Percentiles rank a stretch among this genome's conserved stretches.
Conservation (phyloP, 176 grass and related monocot genomes). For the Carex pumila region DNA sequence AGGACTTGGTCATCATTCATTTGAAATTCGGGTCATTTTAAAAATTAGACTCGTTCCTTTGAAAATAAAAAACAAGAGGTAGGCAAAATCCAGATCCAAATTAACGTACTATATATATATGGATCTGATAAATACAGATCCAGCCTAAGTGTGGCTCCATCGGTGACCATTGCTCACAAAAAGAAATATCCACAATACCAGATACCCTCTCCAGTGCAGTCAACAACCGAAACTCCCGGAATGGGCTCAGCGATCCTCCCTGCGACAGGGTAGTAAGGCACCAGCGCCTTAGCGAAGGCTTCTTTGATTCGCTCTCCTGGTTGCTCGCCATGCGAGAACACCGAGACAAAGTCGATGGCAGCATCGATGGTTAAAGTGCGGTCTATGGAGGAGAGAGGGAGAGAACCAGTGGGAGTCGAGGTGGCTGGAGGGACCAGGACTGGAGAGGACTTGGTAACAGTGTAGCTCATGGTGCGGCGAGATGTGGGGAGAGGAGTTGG, state of each 20-base stretch:
- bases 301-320: background rate
- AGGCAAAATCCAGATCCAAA: too few species aligned
- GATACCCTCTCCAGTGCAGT: slow-evolving; percentile 29
- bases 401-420: slow-evolving; percentile 6
- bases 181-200: background rate
- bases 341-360: slow-evolving; percentile 29
- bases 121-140: too few species aligned
- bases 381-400: slow-evolving; percentile 44
- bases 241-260: slow-evolving; percentile 16
- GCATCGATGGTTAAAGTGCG: background rate
- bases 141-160: too few species aligned
- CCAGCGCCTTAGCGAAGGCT: slow-evolving; percentile 29
- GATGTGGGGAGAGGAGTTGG: background rate
- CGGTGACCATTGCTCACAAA: background rate
- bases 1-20: too few species aligned
- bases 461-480: background rate
- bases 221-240: slow-evolving; percentile 2
- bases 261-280: slow-evolving; percentile 35
- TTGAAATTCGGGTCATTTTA: too few species aligned
- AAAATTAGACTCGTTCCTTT: too few species aligned
- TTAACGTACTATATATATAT: too few species aligned
- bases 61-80: too few species aligned
- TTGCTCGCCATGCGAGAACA: slow-evolving; percentile 14
- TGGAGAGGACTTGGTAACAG: slow-evolving; percentile 25
- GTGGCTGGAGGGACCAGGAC: slow-evolving; percentile 17